Evolutionary conservation across 495 filamentous ascomycete genomes (phyloP).

Genomic region (Evernia prunastri): DNA sequence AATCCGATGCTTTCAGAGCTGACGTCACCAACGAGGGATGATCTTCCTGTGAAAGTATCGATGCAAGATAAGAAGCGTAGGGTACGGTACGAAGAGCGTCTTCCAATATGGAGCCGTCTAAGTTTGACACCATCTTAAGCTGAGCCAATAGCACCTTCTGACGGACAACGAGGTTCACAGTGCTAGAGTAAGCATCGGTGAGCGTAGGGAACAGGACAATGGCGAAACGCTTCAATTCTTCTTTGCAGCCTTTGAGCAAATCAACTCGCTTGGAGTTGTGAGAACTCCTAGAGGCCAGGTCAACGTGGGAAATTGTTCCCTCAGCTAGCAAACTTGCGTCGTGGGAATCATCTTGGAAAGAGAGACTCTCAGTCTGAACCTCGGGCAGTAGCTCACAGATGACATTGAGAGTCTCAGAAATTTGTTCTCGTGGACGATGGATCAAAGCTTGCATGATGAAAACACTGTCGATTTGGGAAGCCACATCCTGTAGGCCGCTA

Average conservation of each 20-base stretch:
- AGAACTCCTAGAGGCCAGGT: conserved; percentile 48
- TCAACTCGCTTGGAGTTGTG: conserved; percentile 71
- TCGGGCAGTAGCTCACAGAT: conserved; percentile 90
- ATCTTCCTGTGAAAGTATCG: conserved; percentile 94
- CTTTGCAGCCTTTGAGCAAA: conserved; percentile 70
- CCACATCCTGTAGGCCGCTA: conserved; percentile 67
- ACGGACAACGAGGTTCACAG: conserved; percentile 94
- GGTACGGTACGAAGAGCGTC: conserved; percentile 86
- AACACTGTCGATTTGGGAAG: conserved; percentile 90
- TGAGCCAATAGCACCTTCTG: conserved; percentile 94
- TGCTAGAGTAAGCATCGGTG: conserved; percentile 96
- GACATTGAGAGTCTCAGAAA: conserved; percentile 95
- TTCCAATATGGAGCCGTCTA: conserved; percentile 74
- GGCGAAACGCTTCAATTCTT: conserved; percentile 84
- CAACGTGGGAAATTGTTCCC: conserved; percentile 33
- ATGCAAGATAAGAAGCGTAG: conserved; percentile 94
- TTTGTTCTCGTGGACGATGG: conserved; percentile 91
- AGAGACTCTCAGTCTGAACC: conserved; percentile 46
- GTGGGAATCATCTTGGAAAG: conserved; percentile 46
- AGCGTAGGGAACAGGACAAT: conserved; percentile 93
- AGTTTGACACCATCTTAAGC: conserved; percentile 95
- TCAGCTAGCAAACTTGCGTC: conserved; percentile 42
- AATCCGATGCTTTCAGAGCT: conserved; percentile 81
- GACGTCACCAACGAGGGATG: conserved; percentile 78
- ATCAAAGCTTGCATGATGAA: conserved; percentile 98